Base-by-base conservation (phyloP, 345 rosid species). In the Firmiana major region DNA sequence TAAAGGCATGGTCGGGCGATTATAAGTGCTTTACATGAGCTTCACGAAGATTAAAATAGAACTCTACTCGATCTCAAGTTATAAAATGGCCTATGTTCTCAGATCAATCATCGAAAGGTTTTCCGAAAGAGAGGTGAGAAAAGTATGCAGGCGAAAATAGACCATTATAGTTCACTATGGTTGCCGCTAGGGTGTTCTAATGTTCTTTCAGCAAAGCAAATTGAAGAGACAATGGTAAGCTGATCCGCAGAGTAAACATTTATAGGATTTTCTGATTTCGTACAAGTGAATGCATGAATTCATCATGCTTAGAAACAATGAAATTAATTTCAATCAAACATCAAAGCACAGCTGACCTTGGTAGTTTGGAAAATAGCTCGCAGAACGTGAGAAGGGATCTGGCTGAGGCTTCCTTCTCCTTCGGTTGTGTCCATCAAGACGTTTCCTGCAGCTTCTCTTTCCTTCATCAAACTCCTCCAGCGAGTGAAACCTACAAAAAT, bases 381-480 rank as follows among this genome's bases (percentile, higher is more conserved):
- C 81, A 55, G 87, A 71, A 74, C 82, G 79, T 42, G 81, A 42
- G 72, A 85, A 73, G 15, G 89, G 57, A 77, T 88, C 89, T 0
- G 87, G 89, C 77, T 87, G 95, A 42, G 91, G 84, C 86, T 91
- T 91, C 81, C 93, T 89, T 46, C 91, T 78, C 11, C 95, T 88
- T 38, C 90, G 73, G 79, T 91, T 91, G 75, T 91, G 95, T 24
- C 93, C 93, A 69, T 91, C 95, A 17, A 91, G 95, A 16, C 93
- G 87, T 79, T 89, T 91, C 70, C 95, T 85, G 83, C 93, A 91
- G 89, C 95, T 91, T 82, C 95, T 79, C 79, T 91, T 91, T 63
- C 86, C 92, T 34, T 88, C 92, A 76, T 91, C 93, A 75, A 91
- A 91, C 76, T 91, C 96, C 63, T n/a, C 87, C 79, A 88, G 80